Percentiles rank a stretch among this genome's conserved stretches.
Conservation (phyloP, 2,329 filamentous ascomycete species). For the Helminthosporium solani region DNA sequence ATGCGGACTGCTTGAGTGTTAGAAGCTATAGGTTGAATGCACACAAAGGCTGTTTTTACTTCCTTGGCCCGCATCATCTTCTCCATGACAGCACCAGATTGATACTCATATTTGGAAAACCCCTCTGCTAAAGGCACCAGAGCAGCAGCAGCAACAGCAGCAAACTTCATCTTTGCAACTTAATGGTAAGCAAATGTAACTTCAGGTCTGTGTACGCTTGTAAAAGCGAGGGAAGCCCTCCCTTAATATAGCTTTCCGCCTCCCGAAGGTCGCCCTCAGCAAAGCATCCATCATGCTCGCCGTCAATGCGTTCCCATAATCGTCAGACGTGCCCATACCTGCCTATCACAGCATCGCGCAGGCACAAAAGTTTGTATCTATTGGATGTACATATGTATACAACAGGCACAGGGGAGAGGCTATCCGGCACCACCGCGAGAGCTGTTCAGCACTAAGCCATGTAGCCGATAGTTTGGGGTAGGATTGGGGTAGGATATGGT, state of each 20-base stretch:
- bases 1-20: slow-evolving; percentile 21
- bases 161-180: slow-evolving; percentile 35
- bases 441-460: too few relatives aligned
- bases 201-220: background rate
- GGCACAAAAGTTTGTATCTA: background rate
- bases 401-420: too few relatives aligned
- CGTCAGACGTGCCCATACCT: slow-evolving; percentile 25
- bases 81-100: slow-evolving; percentile 36
- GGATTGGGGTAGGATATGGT: too few relatives aligned
- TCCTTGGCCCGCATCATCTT: slow-evolving; percentile 39
- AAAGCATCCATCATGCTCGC: slow-evolving; percentile 8
- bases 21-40: background rate
- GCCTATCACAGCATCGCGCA: slow-evolving; percentile 31
- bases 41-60: slow-evolving; percentile 13
- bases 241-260: background rate
- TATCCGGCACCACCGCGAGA: too few relatives aligned
- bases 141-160: slow-evolving; percentile 26
- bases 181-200: background rate
- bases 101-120: slow-evolving; percentile 33
- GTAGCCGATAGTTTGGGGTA: too few relatives aligned
- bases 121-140: slow-evolving; percentile 34
- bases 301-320: slow-evolving; percentile 15
- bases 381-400: too few relatives aligned
- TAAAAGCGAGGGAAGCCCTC: background rate
- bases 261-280: background rate